Evolutionary conservation across 352 stramenopile species (phyloP), one percentile per base, ranked within the genome.

Genomic region (Pythium brachiatum): DNA sequence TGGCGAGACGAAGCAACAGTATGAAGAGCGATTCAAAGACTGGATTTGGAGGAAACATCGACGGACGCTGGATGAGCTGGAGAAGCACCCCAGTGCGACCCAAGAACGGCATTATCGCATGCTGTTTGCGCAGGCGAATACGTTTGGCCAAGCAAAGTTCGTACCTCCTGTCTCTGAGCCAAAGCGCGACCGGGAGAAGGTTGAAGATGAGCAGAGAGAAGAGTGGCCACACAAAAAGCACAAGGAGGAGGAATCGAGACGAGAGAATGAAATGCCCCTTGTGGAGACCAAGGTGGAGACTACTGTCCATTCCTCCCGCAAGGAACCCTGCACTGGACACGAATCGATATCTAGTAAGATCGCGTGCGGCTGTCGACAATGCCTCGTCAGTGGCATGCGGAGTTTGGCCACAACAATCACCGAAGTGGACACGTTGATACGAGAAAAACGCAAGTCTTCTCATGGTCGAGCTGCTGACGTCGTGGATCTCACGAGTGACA

Each of bases 11-110:
- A 43, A 2, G 12, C 4, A 50, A 20, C 27, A 46, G 21, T 62
- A 62, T 44, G 66, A 72, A 38, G 13, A 41, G 18, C 16, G 52
- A 12, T 66, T 73, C 27, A 3, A 52, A 6, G 25, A 21, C 23
- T 73, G 57, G 54, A 18, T 73, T 11, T 18, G 21, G 27, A 1
- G 27, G 0, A 39, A 8, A 7, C 21, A 52, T 2, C n/a, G 20
- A 7, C 29, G 38, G 57, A 20, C 32, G n/a, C 39, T 65, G 18
- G 16, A 52, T 3, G 62, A 59, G 0, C 11, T 64, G 23, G 2
- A 12, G n/a, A 29, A 26, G 5, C n/a, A 68, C 3, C 38, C 39
- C 20, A 59, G 51, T 18, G 26, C 18, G 7, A 21, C 21, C 29
- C 20, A 48, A 20, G 62, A 69, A 26, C 48, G 62, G 16, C 48